These are phyloP conservation scores for Nothophaeocryptopus gaeumannii DNA, from an alignment of 2,329 filamentous ascomycete genomes.

Conservation along the genomic window DNA sequence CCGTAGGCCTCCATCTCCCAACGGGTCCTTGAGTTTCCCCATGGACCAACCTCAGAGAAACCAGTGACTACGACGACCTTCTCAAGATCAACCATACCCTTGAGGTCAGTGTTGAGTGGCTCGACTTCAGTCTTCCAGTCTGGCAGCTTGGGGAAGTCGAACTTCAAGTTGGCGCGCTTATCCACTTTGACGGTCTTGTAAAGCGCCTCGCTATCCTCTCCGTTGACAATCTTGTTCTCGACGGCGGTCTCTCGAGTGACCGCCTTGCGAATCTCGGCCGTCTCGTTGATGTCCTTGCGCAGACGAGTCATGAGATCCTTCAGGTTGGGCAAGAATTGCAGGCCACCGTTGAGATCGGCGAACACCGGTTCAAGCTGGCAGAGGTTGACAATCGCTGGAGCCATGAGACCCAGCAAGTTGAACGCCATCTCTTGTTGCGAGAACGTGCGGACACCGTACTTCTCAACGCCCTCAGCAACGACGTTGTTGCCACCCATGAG, in stretches of 20 bases:
- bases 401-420: conserved; percentile 95
- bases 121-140: conserved; percentile 90
- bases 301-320: conserved; percentile 92
- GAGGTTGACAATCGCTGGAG: conserved; percentile 86
- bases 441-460: conserved; percentile 94
- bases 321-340: conserved; percentile 94
- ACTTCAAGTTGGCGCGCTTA: conserved; percentile 96
- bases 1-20: conserved; percentile 99
- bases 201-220: conserved; percentile 83
- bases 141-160: conserved; percentile 85
- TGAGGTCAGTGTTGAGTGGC: conserved; percentile 81
- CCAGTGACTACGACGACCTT: conserved; percentile 97
- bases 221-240: conserved; percentile 96
- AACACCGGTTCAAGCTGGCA: conserved; percentile 96
- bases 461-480: conserved; percentile 94
- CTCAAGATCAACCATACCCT: conserved; percentile 97
- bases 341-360: conserved; percentile 93
- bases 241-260: conserved; percentile 94
- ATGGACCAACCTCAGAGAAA: conserved; percentile 92
- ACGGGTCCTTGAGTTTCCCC: conserved; percentile 95
- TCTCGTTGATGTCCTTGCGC: conserved; percentile 91
- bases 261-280: conserved; percentile 85
- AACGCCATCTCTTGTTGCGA: conserved; percentile 99
- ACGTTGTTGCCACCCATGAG: conserved; percentile 98
- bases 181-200: conserved; percentile 94